Percentiles rank a stretch among this genome's conserved stretches.
Evolutionary conservation across 116 monocot genomes (phyloP).

Genomic region (Dioscorea cayenensis): DNA sequence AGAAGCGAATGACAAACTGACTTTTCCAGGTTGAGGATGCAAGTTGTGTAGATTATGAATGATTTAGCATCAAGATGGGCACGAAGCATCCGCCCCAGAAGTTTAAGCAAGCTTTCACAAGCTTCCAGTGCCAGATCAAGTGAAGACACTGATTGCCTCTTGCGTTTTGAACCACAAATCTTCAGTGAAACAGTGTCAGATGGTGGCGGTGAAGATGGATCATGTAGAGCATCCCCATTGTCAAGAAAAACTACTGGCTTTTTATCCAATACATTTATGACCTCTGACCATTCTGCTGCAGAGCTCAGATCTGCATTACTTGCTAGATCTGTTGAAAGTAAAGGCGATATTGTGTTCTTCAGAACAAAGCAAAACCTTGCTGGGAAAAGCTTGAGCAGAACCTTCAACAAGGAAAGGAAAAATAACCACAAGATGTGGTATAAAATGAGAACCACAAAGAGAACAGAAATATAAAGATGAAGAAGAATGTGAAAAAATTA

Average conservation of each 20-base stretch:
- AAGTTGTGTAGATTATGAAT: conserved; percentile 27
- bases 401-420: conserved; percentile 24
- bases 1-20: conserved; percentile 14
- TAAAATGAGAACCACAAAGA: background rate
- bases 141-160: conserved; percentile 13
- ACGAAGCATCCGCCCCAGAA: conserved; percentile 41
- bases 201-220: conserved; percentile 11
- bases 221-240: conserved; percentile 7
- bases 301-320: conserved; percentile 27
- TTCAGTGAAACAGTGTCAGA: conserved; percentile 6
- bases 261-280: conserved; percentile 29
- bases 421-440: background rate
- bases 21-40: conserved; percentile 76
- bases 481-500: background rate
- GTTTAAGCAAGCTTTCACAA: conserved; percentile 48
- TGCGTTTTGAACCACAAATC: background rate
- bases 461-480: background rate
- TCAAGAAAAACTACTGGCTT: conserved; percentile 2
- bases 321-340: conserved; percentile 18
- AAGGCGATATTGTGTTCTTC: conserved; percentile 36
- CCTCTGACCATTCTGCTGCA: conserved; percentile 51
- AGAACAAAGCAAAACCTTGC: conserved; percentile 45
- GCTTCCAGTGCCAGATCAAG: conserved; percentile 24
- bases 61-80: conserved; percentile 34
- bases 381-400: conserved; percentile 35